A percentile compares a stretch with the other conserved stretches of the same genome.
Conservation (phyloP, 2,329 filamentous ascomycete genomes). For the Dactylellina haptotyla region DNA sequence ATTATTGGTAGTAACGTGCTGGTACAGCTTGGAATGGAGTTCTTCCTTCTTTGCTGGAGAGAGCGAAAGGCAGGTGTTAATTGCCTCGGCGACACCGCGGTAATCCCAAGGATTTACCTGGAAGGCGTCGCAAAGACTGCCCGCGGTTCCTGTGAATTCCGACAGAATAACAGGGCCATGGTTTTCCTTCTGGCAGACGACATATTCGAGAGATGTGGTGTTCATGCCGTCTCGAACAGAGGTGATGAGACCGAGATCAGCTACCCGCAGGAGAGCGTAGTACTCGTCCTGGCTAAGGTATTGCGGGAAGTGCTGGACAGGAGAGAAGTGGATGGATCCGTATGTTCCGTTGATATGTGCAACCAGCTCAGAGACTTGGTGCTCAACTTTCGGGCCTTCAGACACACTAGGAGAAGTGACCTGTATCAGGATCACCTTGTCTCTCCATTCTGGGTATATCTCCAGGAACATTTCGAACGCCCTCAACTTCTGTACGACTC, state of each 20-base stretch:
- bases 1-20: conserved; percentile 84
- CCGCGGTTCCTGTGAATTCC: conserved; percentile 94
- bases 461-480: conserved; percentile 93
- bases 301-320: conserved; percentile 93
- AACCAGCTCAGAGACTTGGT: conserved; percentile 88
- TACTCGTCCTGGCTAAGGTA: conserved; percentile 91
- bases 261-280: conserved; percentile 88
- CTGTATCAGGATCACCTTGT: conserved; percentile 92
- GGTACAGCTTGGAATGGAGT: conserved; percentile 80
- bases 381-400: conserved; percentile 83
- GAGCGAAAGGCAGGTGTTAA: conserved; percentile 84
- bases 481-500: conserved; percentile 94
- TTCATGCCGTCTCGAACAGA: conserved; percentile 98
- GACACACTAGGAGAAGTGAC: conserved; percentile 89
- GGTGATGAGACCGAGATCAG: conserved; percentile 92
- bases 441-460: conserved; percentile 88
- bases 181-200: conserved; percentile 87
- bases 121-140: conserved; percentile 83
- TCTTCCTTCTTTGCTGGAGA: conserved; percentile 71
- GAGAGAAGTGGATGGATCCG: conserved; percentile 86
- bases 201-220: conserved; percentile 93
- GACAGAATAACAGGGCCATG: conserved; percentile 91
- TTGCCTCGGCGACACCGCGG: conserved; percentile 81
- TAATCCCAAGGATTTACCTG: conserved; percentile 98
- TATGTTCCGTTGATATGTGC: conserved; percentile 91